Base-by-base conservation (phyloP, 2,329 filamentous ascomycete species). In the Penicillium thymicola region DNA sequence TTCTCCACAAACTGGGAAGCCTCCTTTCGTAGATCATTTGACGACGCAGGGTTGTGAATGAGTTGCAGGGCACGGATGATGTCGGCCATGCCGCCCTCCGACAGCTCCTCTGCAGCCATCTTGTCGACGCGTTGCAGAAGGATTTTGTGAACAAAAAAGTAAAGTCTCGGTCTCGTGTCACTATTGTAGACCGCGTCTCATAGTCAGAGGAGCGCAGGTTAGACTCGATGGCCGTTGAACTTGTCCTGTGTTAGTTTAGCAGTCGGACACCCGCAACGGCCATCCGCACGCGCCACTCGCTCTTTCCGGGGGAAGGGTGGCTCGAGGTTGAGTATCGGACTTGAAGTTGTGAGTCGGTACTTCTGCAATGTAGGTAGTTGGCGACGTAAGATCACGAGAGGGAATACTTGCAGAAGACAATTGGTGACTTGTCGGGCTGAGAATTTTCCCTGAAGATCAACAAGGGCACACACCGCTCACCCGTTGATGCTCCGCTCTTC, bases 61-160 rank as follows among this genome's bases (percentile, higher is more conserved):
- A 95, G 84, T 66, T 94, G 85, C 65, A 99, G 85, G 40, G 94
- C 94, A 68, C 89, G 84, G 69, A 91, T 85, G 63, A 97, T 94
- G 53, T 75, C 75, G 60, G 70, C 66, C 66, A 75, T 73, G 57
- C 71, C 70, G 58, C 67, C 67, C 57, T 72, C 72, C 27, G 70
- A 70, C 47, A 74, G 60, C 58, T 71, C 71, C 60, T 71, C 69
- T 30, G 69, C 66, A 46, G 68, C 67, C 72, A 75, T 75, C 25
- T 58, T 55, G 55, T 45, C 40, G 38, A 53, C 58, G 45, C 49
- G 52, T 48, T 50, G 37, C 51, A 27, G 36, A 38, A 51, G 23
- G 36, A 30, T 37, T 40, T 36, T 14, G 40, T 18, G 40, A 51
- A 41, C n/a, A 41, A 34, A 44, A 30, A 46, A 36, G 13, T 46